These are phyloP conservation scores for Fistulifera solaris DNA, from an alignment of 108 stramenopile species.

Conservation along the genomic window DNA sequence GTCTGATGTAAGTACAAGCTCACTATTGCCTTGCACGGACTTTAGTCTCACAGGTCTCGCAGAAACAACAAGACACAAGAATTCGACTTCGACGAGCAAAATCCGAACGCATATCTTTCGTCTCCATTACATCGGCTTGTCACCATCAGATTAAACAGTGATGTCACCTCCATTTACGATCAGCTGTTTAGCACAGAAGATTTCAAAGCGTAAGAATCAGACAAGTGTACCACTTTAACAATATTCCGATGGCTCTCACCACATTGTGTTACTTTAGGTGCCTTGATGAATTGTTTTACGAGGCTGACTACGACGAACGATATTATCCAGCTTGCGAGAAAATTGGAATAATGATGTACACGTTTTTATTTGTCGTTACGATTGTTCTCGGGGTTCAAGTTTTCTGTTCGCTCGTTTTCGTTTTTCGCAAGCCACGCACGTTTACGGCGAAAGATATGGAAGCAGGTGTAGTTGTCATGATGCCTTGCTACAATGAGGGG, in stretches of 20 bases:
- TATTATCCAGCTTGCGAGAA: slow-evolving; percentile 31
- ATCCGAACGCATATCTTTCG: slow-evolving; percentile 16
- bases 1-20: slow-evolving; percentile 40
- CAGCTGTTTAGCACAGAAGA: slow-evolving; percentile 30
- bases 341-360: slow-evolving; percentile 15
- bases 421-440: slow-evolving; percentile 28
- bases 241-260: no score
- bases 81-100: slow-evolving; percentile 13
- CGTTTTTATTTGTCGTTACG: not conserved
- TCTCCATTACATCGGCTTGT: not conserved
- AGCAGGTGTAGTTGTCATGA: slow-evolving; percentile 38
- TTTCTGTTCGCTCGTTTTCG: slow-evolving; percentile 28
- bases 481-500: slow-evolving; percentile 53
- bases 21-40: slow-evolving; percentile 25
- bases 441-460: slow-evolving; percentile 26
- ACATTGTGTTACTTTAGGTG: slow-evolving; percentile 1
- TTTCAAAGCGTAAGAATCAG: slow-evolving; percentile 9
- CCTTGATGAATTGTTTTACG: slow-evolving; percentile 41
- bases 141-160: slow-evolving; percentile 19
- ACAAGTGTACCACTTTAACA: no score
- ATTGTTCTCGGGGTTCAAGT: not conserved
- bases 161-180: slow-evolving; percentile 32
- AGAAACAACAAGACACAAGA: slow-evolving; percentile 38
- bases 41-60: slow-evolving; percentile 37
- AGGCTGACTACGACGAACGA: slow-evolving; percentile 32